Percentiles rank a stretch among this genome's conserved stretches.
Conservation (phyloP, 2,329 filamentous ascomycete species). For the Diaporthe citriasiana region DNA sequence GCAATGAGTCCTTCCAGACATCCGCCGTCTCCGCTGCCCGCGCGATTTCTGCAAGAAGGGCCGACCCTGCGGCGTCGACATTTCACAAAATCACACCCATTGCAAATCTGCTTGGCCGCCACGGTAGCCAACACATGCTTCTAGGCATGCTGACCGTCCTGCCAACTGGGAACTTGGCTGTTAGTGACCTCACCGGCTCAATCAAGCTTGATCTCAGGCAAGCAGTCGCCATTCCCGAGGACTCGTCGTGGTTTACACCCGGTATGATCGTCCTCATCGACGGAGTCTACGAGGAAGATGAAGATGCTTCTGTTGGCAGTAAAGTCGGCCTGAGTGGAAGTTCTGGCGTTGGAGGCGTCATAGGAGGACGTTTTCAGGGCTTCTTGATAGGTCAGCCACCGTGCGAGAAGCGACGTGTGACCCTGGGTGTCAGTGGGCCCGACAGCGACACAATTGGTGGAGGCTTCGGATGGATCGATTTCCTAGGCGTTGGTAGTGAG, state of each 20-base stretch:
- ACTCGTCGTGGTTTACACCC: constrained; percentile 91
- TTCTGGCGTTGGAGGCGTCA: constrained; percentile 87
- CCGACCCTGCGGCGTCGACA: constrained; percentile 71
- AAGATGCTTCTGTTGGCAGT: constrained; percentile 73
- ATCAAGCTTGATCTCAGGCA: constrained; percentile 87
- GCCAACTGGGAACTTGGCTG: constrained; percentile 84
- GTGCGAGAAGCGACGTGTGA: constrained; percentile 85
- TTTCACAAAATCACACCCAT: constrained; percentile 93
- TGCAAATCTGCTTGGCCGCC: constrained; percentile 80
- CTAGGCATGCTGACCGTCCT: constrained; percentile 86
- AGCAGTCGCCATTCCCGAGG: constrained; percentile 84
- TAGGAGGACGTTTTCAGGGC: constrained; percentile 91
- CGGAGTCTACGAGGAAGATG: constrained; percentile 96
- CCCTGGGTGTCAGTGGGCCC: constrained; percentile 77
- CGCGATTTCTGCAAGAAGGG: constrained; percentile 67
- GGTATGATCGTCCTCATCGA: constrained; percentile 97
- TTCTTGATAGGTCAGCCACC: constrained; percentile 94
- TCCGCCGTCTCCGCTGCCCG: constrained; percentile 78
- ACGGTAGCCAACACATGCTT: constrained; percentile 86
- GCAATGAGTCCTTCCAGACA: constrained; percentile 93
- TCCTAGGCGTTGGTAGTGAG: constrained; percentile 91
- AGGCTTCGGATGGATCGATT: constrained; percentile 97
- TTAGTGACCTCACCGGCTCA: constrained; percentile 90
- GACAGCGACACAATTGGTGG: constrained; percentile 78
- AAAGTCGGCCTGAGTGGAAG: constrained; percentile 75